A percentile compares a stretch with the other conserved stretches of the same genome.
These are phyloP conservation scores for Colletotrichum ledebouriae DNA, from an alignment of 2,329 filamentous ascomycete genomes.

Conservation along the genomic window DNA sequence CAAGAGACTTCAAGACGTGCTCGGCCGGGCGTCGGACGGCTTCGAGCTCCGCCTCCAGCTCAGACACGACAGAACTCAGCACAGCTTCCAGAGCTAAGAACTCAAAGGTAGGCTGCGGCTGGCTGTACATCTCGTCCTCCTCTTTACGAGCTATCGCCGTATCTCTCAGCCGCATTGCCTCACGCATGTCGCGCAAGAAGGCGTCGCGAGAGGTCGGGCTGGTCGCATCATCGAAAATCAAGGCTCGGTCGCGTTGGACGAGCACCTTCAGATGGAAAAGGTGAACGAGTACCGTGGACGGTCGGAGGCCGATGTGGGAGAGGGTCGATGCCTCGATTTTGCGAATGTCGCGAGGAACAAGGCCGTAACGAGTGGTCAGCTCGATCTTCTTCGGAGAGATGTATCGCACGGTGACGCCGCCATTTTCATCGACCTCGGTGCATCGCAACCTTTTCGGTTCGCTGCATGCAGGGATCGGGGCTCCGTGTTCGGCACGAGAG, in stretches of 20 bases:
- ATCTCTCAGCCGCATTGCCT: constrained; percentile 57
- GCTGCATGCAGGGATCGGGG: background rate
- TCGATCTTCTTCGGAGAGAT: constrained; percentile 98
- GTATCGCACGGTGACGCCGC: constrained; percentile 92
- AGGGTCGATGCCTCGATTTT: constrained; percentile 97
- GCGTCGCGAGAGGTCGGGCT: constrained; percentile 94
- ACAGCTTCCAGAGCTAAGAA: constrained; percentile 96
- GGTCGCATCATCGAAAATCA: constrained; percentile 94
- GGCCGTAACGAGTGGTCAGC: constrained; percentile 91
- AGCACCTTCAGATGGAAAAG: constrained; percentile 93
- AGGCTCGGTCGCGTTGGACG: constrained; percentile 92
- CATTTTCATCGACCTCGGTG: constrained; percentile 93
- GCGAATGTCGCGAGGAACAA: constrained; percentile 91
- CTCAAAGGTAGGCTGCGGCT: constrained; percentile 84
- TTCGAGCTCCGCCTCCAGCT: constrained; percentile 93
- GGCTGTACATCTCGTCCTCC: constrained; percentile 66
- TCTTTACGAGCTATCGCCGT: constrained; percentile 76
- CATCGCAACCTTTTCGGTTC: constrained; percentile 74
- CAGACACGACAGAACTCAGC: constrained; percentile 90
- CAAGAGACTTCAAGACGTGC: constrained; percentile 86
- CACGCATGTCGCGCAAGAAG: constrained; percentile 97
- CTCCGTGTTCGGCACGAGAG: background rate
- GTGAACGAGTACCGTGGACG: constrained; percentile 92
- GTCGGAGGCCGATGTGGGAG: constrained; percentile 93
- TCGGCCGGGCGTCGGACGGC: constrained; percentile 93